These are phyloP conservation scores for Chytriomyces confervae DNA, from an alignment of 192 early-diverging fungal genomes.

Conservation along the genomic window DNA sequence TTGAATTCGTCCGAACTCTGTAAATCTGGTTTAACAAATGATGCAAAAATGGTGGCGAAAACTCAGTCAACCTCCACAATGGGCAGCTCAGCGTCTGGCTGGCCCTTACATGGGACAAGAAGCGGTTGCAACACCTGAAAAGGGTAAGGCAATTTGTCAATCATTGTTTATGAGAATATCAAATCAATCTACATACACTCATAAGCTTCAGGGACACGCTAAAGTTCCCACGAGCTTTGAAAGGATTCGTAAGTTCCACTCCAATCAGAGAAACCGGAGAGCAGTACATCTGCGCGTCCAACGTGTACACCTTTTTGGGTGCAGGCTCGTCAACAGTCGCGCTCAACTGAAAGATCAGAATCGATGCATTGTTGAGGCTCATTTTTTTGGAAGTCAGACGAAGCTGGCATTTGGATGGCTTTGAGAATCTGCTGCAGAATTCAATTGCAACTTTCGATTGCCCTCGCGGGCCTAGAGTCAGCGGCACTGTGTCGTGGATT, in stretches of 20 bases:
- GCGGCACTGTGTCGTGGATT: constrained; percentile 6
- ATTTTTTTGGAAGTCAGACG: constrained; percentile 49
- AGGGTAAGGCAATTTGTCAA: not conserved
- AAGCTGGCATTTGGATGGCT: constrained; percentile 35
- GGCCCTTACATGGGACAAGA: constrained; percentile 9
- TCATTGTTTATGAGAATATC: not conserved
- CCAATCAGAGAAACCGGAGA: constrained; percentile 42
- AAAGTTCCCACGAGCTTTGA: constrained; percentile 44
- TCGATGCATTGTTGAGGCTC: constrained; percentile 47
- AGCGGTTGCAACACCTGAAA: constrained; percentile 12
- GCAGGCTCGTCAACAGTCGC: constrained; percentile 38
- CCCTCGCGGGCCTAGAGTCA: constrained; percentile 26
- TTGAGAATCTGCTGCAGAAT: constrained; percentile 51
- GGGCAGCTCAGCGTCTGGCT: constrained; percentile 13
- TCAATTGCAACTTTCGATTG: constrained; percentile 35
- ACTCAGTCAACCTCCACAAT: constrained; percentile 26
- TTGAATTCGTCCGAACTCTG: constrained; percentile 11
- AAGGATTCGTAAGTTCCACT: constrained; percentile 51
- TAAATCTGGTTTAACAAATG: constrained; percentile 20
- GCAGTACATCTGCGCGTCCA: constrained; percentile 50
- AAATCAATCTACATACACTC: constrained; percentile 30
- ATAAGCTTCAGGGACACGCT: constrained; percentile 37
- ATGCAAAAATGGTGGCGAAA: not conserved
- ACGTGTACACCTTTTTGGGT: constrained; percentile 36
- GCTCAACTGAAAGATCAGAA: constrained; percentile 50